Evolutionary conservation across 257 asterid genomes (phyloP), one percentile per base, ranked within the genome.

Genomic region (Rehmannia glutinosa): DNA sequence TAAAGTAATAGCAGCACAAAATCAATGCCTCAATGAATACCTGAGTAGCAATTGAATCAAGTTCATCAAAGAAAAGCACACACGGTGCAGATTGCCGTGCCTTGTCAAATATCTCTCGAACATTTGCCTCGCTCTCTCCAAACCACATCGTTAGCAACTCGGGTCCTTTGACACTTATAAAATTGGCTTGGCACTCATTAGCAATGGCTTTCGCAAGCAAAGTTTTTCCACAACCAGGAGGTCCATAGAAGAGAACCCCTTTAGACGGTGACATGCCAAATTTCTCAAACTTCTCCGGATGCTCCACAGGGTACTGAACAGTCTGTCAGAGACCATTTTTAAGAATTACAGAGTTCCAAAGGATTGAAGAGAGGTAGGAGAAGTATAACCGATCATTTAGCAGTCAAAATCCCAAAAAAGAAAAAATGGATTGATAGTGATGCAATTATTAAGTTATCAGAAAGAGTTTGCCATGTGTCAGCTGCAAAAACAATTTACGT

Each of bases 141-240:
- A 76, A 78, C 81, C 83, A 77, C 80, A 66, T 76, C 3, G 83
- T 82, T 13, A 82, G 71, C 60, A 75, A 33, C 55, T 78, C 80
- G 0, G 81, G 83, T 19, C 81, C 84, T 66, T 80, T 80, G n/a
- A 80, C 77, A 11, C 87, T 79, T 32, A 82, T 73, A 24, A 73
- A 82, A 69, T 74, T 80, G 46, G 82, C 77, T 66, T 77, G 81
- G 33, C 82, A 79, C 70, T 82, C 82, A 1, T 76, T 82, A 28
- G 84, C 84, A 21, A 79, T 82, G 64, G 84, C 84, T 56, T 82
- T 75, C 19, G 87, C 87, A 9, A 82, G 80, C 66, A 78, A 50
- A 6, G 84, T 82, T 77, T 82, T 82, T 20, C 87, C 84, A 20
- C 87, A 82, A 8, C 87, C 84, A 0, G 87, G 84, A 12, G 87